Evolutionary conservation across 2,329 filamentous ascomycete species (phyloP).

Genomic region (Sphaerulina populicola): DNA sequence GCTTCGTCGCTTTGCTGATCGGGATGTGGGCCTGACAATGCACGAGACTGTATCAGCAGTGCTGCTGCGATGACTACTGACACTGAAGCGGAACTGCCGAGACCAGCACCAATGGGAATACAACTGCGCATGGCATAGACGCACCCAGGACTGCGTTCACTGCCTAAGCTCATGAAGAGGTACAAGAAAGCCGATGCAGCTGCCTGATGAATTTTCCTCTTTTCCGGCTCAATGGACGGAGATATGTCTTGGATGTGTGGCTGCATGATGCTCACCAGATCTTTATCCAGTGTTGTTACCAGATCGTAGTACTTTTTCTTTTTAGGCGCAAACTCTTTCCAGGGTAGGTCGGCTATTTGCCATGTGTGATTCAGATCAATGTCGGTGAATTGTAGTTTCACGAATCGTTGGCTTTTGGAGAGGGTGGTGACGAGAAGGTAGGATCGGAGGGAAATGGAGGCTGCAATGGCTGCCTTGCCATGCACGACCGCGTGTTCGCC

Average conservation of each 20-base stretch:
- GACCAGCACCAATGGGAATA: slow-evolving; percentile 81
- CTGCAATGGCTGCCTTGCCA: slow-evolving; percentile 91
- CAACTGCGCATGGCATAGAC: slow-evolving; percentile 88
- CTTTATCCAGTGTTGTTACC: slow-evolving; percentile 67
- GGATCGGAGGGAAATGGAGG: slow-evolving; percentile 86
- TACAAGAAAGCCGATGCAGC: slow-evolving; percentile 85
- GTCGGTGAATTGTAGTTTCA: slow-evolving; percentile 83
- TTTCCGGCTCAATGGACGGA: slow-evolving; percentile 50
- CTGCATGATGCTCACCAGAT: slow-evolving; percentile 70
- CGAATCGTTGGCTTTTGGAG: slow-evolving; percentile 81
- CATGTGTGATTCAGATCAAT: slow-evolving; percentile 84
- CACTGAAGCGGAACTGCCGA: slow-evolving; percentile 91
- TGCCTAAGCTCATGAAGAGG: slow-evolving; percentile 80
- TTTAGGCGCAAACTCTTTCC: slow-evolving; percentile 74
- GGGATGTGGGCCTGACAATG: slow-evolving; percentile 79
- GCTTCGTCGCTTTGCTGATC: slow-evolving; percentile 84
- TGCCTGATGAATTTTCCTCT: slow-evolving; percentile 74
- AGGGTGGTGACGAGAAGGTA: slow-evolving; percentile 93
- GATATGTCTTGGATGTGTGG: slow-evolving; percentile 71
- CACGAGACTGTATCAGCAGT: slow-evolving; percentile 71
- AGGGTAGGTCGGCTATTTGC: slow-evolving; percentile 87
- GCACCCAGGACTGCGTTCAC: slow-evolving; percentile 67
- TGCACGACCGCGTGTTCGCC: slow-evolving; percentile 98
- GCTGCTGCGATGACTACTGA: slow-evolving; percentile 80
- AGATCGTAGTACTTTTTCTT: slow-evolving; percentile 94